phyloP scores from a whole-genome alignment of 1,139 yeast genomes.

The Lizanozyma gosingica region DNA sequence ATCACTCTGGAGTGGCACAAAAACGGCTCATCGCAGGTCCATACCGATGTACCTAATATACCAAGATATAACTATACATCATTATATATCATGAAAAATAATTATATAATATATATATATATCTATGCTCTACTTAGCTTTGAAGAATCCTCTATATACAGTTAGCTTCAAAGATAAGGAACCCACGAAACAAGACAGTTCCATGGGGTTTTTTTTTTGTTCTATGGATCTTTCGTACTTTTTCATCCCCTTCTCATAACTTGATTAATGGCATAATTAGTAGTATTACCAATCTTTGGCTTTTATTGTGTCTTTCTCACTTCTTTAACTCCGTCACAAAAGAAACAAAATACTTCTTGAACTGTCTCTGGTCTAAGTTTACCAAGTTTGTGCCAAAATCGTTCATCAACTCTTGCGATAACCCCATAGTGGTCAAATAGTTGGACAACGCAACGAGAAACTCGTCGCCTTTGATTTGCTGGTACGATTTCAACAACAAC shows the following conservation, averaged over 20 bases:
- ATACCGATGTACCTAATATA: no score
- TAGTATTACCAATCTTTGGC: neutral
- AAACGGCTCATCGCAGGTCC: no score
- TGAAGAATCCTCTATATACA: neutral
- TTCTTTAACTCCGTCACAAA: slow-evolving; percentile 40
- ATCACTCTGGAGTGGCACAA: no score
- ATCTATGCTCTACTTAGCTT: neutral
- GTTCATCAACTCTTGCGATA: slow-evolving; percentile 44
- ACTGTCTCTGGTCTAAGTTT: slow-evolving; percentile 45
- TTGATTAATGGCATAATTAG: neutral
- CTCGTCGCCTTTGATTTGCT: slow-evolving; percentile 27
- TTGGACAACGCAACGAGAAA: slow-evolving; percentile 43
- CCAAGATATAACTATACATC: no score
- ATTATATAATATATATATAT: no score
- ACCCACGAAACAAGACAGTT: no score
- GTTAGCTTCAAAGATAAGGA: neutral
- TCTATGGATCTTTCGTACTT: neutral
- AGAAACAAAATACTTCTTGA: slow-evolving; percentile 56
- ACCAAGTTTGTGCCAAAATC: slow-evolving; percentile 53
- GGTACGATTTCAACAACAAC: slow-evolving; percentile 56
- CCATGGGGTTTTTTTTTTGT: neutral
- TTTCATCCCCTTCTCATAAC: no score
- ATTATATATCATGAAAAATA: no score
- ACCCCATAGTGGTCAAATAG: slow-evolving; percentile 53
- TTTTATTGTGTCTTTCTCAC: neutral